These are phyloP conservation scores for Silene conica DNA, from an alignment of 148 eudicot genomes.

Conservation along the genomic window DNA sequence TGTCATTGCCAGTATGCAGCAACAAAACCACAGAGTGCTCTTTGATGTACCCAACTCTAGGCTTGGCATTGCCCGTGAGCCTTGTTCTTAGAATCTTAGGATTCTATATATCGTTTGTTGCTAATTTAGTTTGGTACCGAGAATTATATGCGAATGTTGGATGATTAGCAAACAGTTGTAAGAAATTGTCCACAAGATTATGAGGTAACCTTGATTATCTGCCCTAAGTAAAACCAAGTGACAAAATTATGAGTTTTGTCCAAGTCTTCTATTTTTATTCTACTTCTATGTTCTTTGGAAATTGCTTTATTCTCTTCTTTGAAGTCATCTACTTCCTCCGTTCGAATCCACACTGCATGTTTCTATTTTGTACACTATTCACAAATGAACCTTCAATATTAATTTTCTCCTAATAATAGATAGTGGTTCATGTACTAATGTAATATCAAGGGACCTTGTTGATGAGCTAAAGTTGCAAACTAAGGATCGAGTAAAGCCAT, in stretches of 20 bases:
- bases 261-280: not conserved
- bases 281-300: no score
- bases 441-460: no score
- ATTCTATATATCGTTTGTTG: no score
- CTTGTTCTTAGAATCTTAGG: conserved; percentile 42
- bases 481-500: no score
- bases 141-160: not conserved
- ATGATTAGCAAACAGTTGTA: not conserved
- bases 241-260: not conserved
- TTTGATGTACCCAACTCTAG: conserved; percentile 63
- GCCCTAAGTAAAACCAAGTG: not conserved
- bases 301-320: no score
- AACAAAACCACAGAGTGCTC: conserved; percentile 69
- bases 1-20: conserved; percentile 78
- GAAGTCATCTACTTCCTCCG: no score
- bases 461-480: no score
- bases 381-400: no score
- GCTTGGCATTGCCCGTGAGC: conserved; percentile 73
- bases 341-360: no score
- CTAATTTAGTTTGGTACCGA: not conserved
- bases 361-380: no score
- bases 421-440: no score
- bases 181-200: not conserved
- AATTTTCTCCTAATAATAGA: no score
- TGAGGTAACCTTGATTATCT: not conserved